Evolutionary conservation across 2,329 filamentous ascomycete genomes (phyloP), one percentile per base, ranked within the genome.

Genomic region (Fusarium coffeatum): DNA sequence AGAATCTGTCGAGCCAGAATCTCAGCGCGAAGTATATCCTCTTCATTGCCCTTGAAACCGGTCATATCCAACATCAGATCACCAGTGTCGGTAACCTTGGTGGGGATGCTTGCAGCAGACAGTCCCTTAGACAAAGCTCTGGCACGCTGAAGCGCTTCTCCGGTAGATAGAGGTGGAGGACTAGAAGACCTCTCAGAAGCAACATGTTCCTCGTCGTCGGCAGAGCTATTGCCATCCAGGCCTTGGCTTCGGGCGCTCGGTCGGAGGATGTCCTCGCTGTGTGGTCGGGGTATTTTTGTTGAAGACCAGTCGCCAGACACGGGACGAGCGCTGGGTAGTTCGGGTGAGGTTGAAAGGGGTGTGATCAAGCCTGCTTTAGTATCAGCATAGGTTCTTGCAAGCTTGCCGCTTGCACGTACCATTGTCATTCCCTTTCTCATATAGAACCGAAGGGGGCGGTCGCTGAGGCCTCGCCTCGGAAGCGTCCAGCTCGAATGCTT

Each of bases 11-110:
- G 89, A 8, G 96, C 96, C 66, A 98, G 87, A n/a, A 97, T 89
- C 80, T 99, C 96, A 20, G 96, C 95, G 48, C 93, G 90, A 56
- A 98, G 85, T 8, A 95, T 92, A 73, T 98, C 94, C 74, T 97
- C 93, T 72, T 98, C 95, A 76, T 90, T 97, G 78, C 91, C 93
- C 80, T 98, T 98, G 82, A 97, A 98, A 1, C 93, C 93, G 0
- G 94, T 94, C 94, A 99, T 98, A 79, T 99, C 96, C 55, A 99
- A 84, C 94, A 98, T 98, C 58, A 99, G 84, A 80, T 99, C 96
- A 18, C 96, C 96, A 1, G 89, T 92, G 60, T 97, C 94, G 2
- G 92, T 98, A n/a, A 99, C 90, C 70, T 93, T 91, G 60, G 92
- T 96, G 8, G 94, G 93, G 63, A 99, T 98, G 76, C 98, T 98